These are phyloP conservation scores for Plasmodium fragile DNA, from an alignment of 169 alveolate genomes.

Conservation along the genomic window DNA sequence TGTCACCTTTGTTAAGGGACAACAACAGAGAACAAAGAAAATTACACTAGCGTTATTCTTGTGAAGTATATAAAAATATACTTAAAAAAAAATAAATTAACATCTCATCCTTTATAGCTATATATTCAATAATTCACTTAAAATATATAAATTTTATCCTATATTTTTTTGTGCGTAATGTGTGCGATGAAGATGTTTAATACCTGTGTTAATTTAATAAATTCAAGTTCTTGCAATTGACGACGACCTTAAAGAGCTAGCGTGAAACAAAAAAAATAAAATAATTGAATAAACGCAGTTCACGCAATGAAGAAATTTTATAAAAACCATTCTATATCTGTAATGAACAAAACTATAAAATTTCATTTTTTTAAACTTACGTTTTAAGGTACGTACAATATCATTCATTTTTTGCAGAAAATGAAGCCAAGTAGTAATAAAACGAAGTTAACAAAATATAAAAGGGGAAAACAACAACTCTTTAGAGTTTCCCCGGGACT, in stretches of 20 bases:
- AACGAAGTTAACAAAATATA: background rate
- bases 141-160: background rate
- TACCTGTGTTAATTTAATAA: background rate
- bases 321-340: background rate
- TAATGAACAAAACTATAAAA: background rate
- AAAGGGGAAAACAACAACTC: background rate
- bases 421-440: background rate
- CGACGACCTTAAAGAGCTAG: background rate
- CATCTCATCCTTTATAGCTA: background rate
- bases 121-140: background rate
- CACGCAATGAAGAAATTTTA: background rate
- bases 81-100: background rate
- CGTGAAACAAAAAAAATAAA: conserved; percentile 2
- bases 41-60: background rate
- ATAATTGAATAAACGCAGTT: background rate
- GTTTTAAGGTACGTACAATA: background rate
- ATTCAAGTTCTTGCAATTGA: background rate
- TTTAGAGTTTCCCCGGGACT: conserved; percentile 10
- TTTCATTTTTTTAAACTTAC: background rate
- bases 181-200: background rate
- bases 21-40: background rate
- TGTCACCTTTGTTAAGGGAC: background rate
- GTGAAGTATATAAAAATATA: background rate
- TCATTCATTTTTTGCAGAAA: conserved; percentile 23
- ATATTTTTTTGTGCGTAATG: background rate